Evolutionary conservation across 2,329 filamentous ascomycete species (phyloP).

Genomic region (Bipolaris bicolor): DNA sequence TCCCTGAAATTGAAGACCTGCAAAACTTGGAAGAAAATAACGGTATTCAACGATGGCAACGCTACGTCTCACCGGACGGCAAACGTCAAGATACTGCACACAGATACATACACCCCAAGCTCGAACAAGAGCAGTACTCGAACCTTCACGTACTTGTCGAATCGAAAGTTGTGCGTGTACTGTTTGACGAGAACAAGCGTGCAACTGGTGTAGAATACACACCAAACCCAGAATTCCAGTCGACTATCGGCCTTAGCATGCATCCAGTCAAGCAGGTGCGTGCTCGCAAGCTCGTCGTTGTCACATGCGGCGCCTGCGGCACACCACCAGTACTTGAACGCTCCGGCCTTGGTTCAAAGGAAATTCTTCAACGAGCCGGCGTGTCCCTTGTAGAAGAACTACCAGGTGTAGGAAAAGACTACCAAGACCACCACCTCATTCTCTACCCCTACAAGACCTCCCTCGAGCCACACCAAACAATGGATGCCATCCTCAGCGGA

Average conservation of each 20-base stretch:
- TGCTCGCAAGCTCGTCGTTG: conserved; percentile 62
- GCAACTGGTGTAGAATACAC: conserved; percentile 67
- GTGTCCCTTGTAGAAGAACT: conserved; percentile 63
- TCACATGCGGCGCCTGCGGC: conserved; percentile 58
- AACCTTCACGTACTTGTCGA: conserved; percentile 67
- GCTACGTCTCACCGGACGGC: conserved; percentile 60
- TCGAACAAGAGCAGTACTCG: conserved; percentile 57
- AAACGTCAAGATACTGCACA: conserved; percentile 65
- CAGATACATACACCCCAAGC: conserved; percentile 60
- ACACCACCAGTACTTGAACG: conserved; percentile 65
- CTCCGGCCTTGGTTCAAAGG: conserved; percentile 64
- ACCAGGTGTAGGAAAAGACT: conserved; percentile 67
- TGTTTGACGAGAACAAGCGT: conserved; percentile 60
- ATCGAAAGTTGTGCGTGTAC: conserved; percentile 61
- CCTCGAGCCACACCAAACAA: conserved; percentile 55
- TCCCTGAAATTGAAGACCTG: conserved; percentile 60
- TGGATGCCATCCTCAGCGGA: conserved; percentile 61
- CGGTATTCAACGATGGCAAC: conserved; percentile 52
- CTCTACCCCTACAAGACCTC: conserved; percentile 60
- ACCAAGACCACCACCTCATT: conserved; percentile 66
- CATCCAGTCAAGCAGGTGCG: conserved; percentile 50
- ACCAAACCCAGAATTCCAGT: conserved; percentile 53
- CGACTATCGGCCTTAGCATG: conserved; percentile 37
- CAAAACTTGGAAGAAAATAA: conserved; percentile 58
- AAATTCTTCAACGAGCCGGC: conserved; percentile 57